Evolutionary conservation across 352 stramenopile genomes (phyloP).

Genomic region (Halophytophthora polymorphica): DNA sequence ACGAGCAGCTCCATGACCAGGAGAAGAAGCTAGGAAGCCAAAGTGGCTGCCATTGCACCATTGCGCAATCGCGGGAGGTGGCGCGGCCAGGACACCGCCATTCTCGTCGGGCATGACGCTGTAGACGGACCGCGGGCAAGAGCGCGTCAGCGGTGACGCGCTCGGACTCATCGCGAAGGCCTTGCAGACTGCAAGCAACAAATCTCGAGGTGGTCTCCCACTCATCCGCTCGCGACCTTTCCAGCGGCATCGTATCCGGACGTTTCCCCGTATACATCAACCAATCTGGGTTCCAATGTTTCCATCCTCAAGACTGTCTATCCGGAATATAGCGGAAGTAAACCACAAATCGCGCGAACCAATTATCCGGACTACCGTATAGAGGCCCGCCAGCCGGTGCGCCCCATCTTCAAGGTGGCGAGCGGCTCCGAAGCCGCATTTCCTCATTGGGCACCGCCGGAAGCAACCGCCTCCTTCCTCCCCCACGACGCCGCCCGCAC

Average conservation of each 20-base stretch:
- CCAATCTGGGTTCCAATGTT: not conserved
- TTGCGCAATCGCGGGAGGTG: no score
- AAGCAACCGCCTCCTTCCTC: conserved; percentile 9
- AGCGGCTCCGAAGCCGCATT: not conserved
- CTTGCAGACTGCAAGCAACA: not conserved
- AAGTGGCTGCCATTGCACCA: no score
- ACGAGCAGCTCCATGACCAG: no score
- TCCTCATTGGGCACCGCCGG: conserved; percentile 29
- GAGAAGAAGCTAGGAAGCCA: no score
- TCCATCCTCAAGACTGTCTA: not conserved
- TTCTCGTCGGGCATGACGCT: no score
- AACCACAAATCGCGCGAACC: no score
- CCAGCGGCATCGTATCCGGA: not conserved
- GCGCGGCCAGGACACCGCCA: no score
- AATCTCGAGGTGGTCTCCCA: not conserved
- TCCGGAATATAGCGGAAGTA: not conserved
- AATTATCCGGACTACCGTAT: not conserved
- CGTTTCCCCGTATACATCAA: not conserved
- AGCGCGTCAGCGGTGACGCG: conserved; percentile 1
- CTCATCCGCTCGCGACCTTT: not conserved
- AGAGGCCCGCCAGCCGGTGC: not conserved
- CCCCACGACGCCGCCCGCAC: conserved; percentile 7
- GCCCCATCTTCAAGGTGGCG: conserved; percentile 7
- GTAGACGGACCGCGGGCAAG: no score
- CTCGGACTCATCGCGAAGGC: not conserved